Percentiles rank a stretch among this genome's conserved stretches.
phyloP scores from a whole-genome alignment of 495 filamentous ascomycete genomes.

The Podospora australis region DNA sequence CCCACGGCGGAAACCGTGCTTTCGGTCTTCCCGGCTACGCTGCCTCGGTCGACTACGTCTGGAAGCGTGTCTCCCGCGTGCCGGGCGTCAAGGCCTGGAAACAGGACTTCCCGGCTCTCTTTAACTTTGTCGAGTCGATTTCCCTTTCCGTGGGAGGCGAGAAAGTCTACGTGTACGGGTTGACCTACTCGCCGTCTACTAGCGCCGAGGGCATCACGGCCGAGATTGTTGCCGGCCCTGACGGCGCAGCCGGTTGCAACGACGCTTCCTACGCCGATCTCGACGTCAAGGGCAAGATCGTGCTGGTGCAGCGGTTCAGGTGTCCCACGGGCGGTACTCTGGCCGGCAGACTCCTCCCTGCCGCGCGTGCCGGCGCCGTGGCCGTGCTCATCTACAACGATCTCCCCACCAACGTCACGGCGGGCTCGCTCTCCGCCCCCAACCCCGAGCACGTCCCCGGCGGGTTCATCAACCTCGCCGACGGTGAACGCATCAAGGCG shows the following conservation, averaged over 20 bases:
- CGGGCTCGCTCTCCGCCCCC: constrained; percentile 30
- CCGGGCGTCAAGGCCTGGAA: constrained; percentile 25
- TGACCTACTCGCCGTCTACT: constrained; percentile 39
- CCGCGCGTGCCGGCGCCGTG: constrained; percentile 30
- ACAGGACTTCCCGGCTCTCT: constrained; percentile 38
- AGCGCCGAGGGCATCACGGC: constrained; percentile 32
- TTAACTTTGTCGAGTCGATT: constrained; percentile 32
- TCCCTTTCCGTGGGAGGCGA: constrained; percentile 27
- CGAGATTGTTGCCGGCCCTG: constrained; percentile 32
- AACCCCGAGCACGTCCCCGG: constrained; percentile 25
- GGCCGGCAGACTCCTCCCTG: constrained; percentile 32
- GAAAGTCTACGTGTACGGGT: constrained; percentile 30
- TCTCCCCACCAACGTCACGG: constrained; percentile 15
- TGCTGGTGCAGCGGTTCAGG: constrained; percentile 32
- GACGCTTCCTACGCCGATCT: constrained; percentile 28
- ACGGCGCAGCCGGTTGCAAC: constrained; percentile 30
- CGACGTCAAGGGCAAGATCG: constrained; percentile 40
- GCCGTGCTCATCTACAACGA: constrained; percentile 37
- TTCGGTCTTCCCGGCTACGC: constrained; percentile 42
- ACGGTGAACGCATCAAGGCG: constrained; percentile 25
- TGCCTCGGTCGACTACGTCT: constrained; percentile 40
- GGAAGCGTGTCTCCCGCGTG: constrained; percentile 21
- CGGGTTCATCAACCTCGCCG: constrained; percentile 33
- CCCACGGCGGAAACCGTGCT: constrained; percentile 41
- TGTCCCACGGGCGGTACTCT: constrained; percentile 38